Percentiles rank a stretch among this genome's conserved stretches.
phyloP scores from a whole-genome alignment of 2,329 filamentous ascomycete genomes.

The Diaporthe longicolla region DNA sequence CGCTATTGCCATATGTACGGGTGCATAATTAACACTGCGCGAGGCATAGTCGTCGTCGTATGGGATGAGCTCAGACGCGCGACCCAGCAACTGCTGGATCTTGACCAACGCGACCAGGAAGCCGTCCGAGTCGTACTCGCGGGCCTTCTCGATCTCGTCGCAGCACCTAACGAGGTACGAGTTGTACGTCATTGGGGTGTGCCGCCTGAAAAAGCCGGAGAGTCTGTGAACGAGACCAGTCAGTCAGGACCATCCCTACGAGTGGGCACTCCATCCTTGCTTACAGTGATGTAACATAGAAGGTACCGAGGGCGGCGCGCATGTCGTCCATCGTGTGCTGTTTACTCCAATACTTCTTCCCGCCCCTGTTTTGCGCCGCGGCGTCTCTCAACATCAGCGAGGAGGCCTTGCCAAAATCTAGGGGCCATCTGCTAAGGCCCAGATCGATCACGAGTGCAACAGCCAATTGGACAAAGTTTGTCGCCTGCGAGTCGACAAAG shows the following conservation, averaged over 20 bases:
- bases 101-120: slow-evolving; percentile 52
- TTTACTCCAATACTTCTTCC: slow-evolving; percentile 39
- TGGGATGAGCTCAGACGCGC: slow-evolving; percentile 48
- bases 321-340: slow-evolving; percentile 54
- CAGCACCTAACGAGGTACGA: slow-evolving; percentile 54
- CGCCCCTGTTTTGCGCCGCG: slow-evolving; percentile 45
- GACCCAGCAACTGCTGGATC: slow-evolving; percentile 53
- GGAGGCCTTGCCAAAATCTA: slow-evolving; percentile 45
- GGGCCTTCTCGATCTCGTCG: slow-evolving; percentile 47
- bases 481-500: slow-evolving; percentile 54
- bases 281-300: slow-evolving; percentile 55
- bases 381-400: slow-evolving; percentile 53
- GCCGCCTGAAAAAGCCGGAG: slow-evolving; percentile 52
- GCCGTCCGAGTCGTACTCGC: slow-evolving; percentile 51
- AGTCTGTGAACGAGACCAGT: slow-evolving; percentile 41
- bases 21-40: slow-evolving; percentile 44
- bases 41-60: slow-evolving; percentile 42
- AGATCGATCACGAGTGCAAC: slow-evolving; percentile 56
- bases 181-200: slow-evolving; percentile 51
- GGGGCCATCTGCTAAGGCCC: slow-evolving; percentile 51
- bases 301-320: slow-evolving; percentile 57
- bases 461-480: slow-evolving; percentile 57
- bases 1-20: slow-evolving; percentile 53
- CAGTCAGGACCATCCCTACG: neutral
- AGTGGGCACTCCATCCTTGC: slow-evolving; percentile 5